Base-by-base conservation (phyloP, 768 basidiomycete genomes). In the Cystobasidium onofrii region DNA sequence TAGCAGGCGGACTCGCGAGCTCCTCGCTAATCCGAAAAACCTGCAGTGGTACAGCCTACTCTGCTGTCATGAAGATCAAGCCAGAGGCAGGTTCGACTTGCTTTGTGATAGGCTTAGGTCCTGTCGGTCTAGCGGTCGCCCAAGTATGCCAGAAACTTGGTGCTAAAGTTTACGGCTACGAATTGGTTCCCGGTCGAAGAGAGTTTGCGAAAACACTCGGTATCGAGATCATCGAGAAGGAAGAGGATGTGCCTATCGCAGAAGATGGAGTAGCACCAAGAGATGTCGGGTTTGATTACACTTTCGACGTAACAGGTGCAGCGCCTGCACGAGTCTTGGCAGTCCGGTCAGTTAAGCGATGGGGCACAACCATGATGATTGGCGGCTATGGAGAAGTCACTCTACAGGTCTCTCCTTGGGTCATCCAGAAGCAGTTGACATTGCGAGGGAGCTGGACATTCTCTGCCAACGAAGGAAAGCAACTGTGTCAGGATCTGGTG, bases 331-430 rank as follows among this genome's bases (percentile, higher is more conserved):
- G 70, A 9, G 34, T 72, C 65, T 13, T 72, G 9, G 54, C 57
- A 15, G 36, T 72, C 15, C 54, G 62, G 36, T 39, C 31, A 18
- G 70, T 55, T 10, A 72, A 64, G 70, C 23, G 62, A 4, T 72
- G 70, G 70, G 70, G 70, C 17, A 72, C 57, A 34, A 72, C 70
- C 4, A 64, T 72, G 54, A 64, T 72, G 31, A 72, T 72, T 36
- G 70, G 70, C 10, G 70, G 62, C 2, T 60, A 64, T 41, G 46
- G 46, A 36, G 62, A 72, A 29, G 70, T 60, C 44, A 67, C 65
- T 6, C 41, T 67, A 29, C 60, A 72, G 25, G 25, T 39, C 1
- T 36, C 60, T 27, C 70, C 65, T 12, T 67, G 65, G 65, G 46
- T 72, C 23, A 36, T 72, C 12, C 70, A 72, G 54, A 72, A 72